Percentiles rank a stretch among this genome's conserved stretches.
Evolutionary conservation across 1,139 yeast genomes (phyloP).

Genomic region (Wickerhamomyces sp.): DNA sequence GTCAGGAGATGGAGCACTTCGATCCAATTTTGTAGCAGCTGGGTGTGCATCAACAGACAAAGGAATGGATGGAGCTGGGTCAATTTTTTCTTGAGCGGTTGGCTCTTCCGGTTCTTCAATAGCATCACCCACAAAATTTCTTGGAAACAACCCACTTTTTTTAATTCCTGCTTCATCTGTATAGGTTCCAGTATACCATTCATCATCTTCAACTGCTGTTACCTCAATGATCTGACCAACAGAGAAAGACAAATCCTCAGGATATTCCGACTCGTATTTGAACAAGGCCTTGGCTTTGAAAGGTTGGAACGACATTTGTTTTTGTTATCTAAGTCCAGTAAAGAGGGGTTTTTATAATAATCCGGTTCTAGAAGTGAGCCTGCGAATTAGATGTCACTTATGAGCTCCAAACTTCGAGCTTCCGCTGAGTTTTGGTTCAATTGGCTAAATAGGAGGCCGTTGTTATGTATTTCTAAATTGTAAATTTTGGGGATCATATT

Average conservation of each 20-base stretch:
- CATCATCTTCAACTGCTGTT: conserved; percentile 76
- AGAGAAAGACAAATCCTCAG: conserved; percentile 74
- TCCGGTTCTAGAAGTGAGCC: too few relatives aligned
- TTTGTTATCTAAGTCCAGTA: neutral
- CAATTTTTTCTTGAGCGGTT: conserved; percentile 4
- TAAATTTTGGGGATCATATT: too few relatives aligned
- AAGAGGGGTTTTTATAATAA: too few relatives aligned
- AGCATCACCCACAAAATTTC: conserved; percentile 58
- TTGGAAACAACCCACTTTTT: conserved; percentile 79
- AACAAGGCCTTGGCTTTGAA: conserved; percentile 67
- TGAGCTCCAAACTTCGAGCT: neutral
- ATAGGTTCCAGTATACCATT: conserved; percentile 80
- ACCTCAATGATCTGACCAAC: conserved; percentile 71
- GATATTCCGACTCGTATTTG: conserved; percentile 72
- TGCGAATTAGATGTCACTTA: too few relatives aligned
- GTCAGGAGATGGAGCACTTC: neutral
- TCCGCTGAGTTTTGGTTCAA: neutral
- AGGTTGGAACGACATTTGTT: conserved; percentile 32
- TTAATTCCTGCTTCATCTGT: conserved; percentile 34
- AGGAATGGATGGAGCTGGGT: conserved; percentile 2
- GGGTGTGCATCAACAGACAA: neutral
- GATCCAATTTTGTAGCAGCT: neutral
- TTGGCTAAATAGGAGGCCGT: neutral
- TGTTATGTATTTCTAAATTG: too few relatives aligned
- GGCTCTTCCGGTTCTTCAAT: conserved; percentile 1